These are phyloP conservation scores for Quercus suber DNA, from an alignment of 306 rosid species.

Conservation along the genomic window DNA sequence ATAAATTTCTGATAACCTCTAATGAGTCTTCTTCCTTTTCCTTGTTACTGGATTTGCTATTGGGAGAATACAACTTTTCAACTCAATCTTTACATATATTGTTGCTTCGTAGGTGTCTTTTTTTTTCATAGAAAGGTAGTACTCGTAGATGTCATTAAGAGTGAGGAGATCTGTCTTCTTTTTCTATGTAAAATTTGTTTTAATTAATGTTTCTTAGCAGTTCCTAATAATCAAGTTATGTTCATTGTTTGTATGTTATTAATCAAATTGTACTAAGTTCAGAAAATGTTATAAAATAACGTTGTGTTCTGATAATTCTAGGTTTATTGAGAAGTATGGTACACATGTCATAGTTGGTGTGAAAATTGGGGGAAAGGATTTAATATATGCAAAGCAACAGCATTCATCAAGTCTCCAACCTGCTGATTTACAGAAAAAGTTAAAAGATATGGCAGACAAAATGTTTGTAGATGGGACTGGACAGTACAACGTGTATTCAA, in stretches of 20 bases:
- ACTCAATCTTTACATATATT: not conserved
- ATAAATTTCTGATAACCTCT: no score
- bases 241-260: not conserved
- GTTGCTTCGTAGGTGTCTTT: not conserved
- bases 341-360: slow-evolving; percentile 77
- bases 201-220: not conserved
- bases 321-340: slow-evolving; percentile 73
- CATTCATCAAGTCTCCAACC: slow-evolving; percentile 69
- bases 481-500: slow-evolving; percentile 1
- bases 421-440: slow-evolving; percentile 56
- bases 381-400: slow-evolving; percentile 64
- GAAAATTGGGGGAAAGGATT: slow-evolving; percentile 77
- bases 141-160: not conserved
- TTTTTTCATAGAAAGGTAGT: no score
- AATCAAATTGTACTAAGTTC: not conserved
- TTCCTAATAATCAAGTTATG: not conserved
- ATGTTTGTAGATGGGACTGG: slow-evolving; percentile 40
- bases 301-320: slow-evolving; percentile 20
- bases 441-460: slow-evolving; percentile 72
- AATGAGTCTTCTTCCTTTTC: no score
- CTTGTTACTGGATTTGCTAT: no score
- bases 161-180: not conserved
- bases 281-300: not conserved
- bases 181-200: not conserved
- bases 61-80: not conserved